phyloP scores from a whole-genome alignment of 2,329 filamentous ascomycete species.

The Penicillium sp. region DNA sequence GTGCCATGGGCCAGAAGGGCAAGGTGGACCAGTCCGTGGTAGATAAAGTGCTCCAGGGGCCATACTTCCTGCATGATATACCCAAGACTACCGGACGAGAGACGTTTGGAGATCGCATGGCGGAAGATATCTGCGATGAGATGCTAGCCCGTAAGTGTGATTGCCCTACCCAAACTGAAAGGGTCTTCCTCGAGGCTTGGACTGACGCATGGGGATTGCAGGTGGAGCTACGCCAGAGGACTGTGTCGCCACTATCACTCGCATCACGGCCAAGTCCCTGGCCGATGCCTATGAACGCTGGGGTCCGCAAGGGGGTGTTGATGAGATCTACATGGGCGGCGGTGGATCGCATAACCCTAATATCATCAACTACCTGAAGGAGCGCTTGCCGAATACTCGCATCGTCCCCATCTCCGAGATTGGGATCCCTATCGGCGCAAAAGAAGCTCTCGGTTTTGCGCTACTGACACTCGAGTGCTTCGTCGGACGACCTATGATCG shows the following conservation, averaged over 20 bases:
- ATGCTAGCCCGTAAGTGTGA: conserved; percentile 2
- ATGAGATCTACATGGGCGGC: conserved; percentile 57
- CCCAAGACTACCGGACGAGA: conserved; percentile 55
- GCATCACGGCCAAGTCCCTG: conserved; percentile 54
- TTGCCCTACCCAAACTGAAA: not conserved
- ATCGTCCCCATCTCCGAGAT: conserved; percentile 32
- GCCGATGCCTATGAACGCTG: conserved; percentile 48
- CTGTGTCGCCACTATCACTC: conserved; percentile 53
- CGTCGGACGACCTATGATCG: not conserved
- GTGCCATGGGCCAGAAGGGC: conserved; percentile 45
- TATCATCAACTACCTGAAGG: conserved; percentile 47
- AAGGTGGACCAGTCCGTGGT: conserved; percentile 48
- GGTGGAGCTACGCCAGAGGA: conserved; percentile 46
- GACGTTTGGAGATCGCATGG: conserved; percentile 53
- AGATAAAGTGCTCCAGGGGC: conserved; percentile 45
- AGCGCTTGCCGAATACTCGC: conserved; percentile 41
- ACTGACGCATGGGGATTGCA: conserved; percentile 1
- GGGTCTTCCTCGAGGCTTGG: not conserved
- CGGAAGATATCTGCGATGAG: conserved; percentile 18
- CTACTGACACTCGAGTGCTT: not conserved
- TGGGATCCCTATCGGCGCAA: not conserved
- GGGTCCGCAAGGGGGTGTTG: conserved; percentile 42
- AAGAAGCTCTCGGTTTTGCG: not conserved
- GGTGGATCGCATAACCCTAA: conserved; percentile 56
- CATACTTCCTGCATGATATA: conserved; percentile 49